phyloP scores from a whole-genome alignment of 169 alveolate species.

The Cyclospora cayetanensis region DNA sequence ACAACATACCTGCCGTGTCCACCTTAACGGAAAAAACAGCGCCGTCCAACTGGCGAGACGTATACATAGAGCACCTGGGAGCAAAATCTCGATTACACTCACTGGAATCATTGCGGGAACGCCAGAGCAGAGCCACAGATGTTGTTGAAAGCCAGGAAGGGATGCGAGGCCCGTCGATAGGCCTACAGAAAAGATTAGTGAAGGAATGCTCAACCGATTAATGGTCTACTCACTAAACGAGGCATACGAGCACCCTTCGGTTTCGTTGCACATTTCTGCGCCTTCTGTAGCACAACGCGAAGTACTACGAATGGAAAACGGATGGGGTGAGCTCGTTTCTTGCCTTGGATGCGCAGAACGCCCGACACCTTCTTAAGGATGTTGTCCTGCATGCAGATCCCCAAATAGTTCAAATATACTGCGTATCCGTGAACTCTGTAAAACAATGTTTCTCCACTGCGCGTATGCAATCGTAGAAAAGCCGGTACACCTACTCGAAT shows the following conservation, averaged over 20 bases:
- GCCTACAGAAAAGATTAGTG: not conserved
- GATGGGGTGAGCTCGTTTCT: not conserved
- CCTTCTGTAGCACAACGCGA: not conserved
- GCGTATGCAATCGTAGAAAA: too few relatives aligned
- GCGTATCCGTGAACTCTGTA: conserved; percentile 38
- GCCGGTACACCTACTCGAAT: not conserved
- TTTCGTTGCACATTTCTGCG: not conserved
- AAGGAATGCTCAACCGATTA: not conserved
- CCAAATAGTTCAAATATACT: conserved; percentile 41
- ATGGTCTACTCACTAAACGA: not conserved
- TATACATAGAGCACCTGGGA: not conserved
- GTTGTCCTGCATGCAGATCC: conserved; percentile 11
- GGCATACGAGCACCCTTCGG: not conserved
- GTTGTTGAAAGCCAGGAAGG: conserved; percentile 17
- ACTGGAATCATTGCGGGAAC: conserved; percentile 45
- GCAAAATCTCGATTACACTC: not conserved
- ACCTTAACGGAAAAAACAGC: not conserved
- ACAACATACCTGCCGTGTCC: not conserved
- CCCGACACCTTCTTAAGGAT: not conserved
- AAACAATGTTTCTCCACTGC: too few relatives aligned
- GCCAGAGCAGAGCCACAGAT: conserved; percentile 41
- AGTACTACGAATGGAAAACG: not conserved
- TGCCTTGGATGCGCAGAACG: not conserved
- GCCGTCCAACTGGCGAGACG: not conserved
- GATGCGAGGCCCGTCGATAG: not conserved